Conservation (phyloP, 208 protist genomes). For the Baffinella frigidus region DNA sequence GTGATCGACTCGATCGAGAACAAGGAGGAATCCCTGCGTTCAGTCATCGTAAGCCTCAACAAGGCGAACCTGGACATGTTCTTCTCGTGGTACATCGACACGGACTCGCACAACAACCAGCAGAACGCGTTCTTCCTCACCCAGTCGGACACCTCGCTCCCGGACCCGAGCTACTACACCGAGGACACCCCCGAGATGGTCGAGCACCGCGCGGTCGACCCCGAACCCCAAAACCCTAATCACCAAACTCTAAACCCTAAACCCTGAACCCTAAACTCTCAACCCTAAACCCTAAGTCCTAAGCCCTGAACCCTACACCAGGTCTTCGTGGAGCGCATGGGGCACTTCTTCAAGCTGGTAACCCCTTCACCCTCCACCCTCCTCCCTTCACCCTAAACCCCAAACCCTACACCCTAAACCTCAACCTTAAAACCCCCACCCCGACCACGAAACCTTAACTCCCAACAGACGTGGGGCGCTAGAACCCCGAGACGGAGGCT, state of each 20-base stretch:
- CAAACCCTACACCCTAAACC: too few relatives aligned
- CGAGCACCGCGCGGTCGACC: background rate
- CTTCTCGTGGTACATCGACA: constrained; percentile 54
- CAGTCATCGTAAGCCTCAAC: constrained; percentile 11
- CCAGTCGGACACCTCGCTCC: background rate
- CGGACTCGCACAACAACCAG: constrained; percentile 37
- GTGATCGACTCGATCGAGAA: constrained; percentile 25
- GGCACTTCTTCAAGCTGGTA: background rate
- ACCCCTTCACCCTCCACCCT: background rate
- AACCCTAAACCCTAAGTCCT: too few relatives aligned
- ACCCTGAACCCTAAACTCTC: too few relatives aligned
- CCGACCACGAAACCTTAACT: background rate
- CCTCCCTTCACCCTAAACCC: too few relatives aligned
- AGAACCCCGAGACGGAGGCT: too few relatives aligned
- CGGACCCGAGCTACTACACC: background rate
- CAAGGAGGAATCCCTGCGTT: background rate
- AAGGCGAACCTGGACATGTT: constrained; percentile 47
- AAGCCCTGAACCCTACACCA: too few relatives aligned
- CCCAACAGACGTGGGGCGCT: too few relatives aligned
- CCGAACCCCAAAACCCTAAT: too few relatives aligned
- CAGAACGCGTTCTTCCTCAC: constrained; percentile 48
- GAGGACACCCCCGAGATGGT: background rate
- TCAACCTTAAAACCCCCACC: too few relatives aligned
- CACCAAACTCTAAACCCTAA: too few relatives aligned
- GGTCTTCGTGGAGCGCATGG: background rate